Evolutionary conservation across 495 filamentous ascomycete genomes (phyloP), one percentile per base, ranked within the genome.

Genomic region (Echria macrotheca): DNA sequence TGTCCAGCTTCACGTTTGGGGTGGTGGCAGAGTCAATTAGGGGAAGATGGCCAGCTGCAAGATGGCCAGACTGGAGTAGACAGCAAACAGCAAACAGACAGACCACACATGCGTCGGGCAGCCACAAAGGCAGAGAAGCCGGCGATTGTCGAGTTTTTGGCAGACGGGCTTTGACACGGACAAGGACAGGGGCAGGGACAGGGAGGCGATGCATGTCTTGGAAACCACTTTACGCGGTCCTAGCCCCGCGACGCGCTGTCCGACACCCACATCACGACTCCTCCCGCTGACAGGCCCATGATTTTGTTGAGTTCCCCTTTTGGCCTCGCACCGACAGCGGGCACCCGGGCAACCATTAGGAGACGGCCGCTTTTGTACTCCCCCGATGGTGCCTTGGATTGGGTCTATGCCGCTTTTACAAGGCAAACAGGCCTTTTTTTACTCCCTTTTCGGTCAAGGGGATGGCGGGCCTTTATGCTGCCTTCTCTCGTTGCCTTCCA

Each of bases 171-270:
- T n/a, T n/a, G n/a, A n/a, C n/a, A n/a, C n/a, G n/a, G n/a, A n/a
- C n/a, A n/a, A n/a, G n/a, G n/a, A n/a, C n/a, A n/a, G n/a, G n/a
- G n/a, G n/a, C n/a, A n/a, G n/a, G n/a, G 35, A 40, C 57, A 56
- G 55, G 55, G 55, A 64, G 55, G 49, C 28, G 44, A 36, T 42
- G 29, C 47, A 53, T 58, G 51, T 50, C 54, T 57, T 47, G 48
- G 41, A 52, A 65, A 65, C 52, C 62, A 65, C 62, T 63, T 63
- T 60, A 65, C 62, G 57, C 62, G 62, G 56, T 41, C 38, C 38
- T 50, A 47, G 53, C 50, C 56, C 52, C 56, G 47, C 52, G 52
- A 40, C 48, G 47, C 41, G 55, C 57, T 53, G 57, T 60, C 57
- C 40, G n/a, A n/a, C 49, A 32, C 31, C 39, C 32, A 43, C 40